A percentile compares a stretch with the other conserved stretches of the same genome.
phyloP scores from a whole-genome alignment of 805 yeast species.

The Candida multigemmis region DNA sequence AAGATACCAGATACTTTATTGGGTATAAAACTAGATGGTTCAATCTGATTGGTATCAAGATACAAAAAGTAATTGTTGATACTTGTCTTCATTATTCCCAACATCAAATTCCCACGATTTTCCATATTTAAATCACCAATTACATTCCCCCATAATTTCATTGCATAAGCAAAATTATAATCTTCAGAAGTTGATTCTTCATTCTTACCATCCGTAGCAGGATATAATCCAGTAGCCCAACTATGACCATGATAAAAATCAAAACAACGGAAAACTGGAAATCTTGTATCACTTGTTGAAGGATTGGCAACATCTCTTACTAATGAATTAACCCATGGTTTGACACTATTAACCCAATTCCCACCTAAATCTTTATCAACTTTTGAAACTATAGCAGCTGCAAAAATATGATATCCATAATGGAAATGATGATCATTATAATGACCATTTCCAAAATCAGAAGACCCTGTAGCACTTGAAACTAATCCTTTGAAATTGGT shows the following conservation, averaged over 20 bases:
- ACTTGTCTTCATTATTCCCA: constrained; percentile 45
- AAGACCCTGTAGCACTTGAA: constrained; percentile 53
- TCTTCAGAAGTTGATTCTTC: constrained; percentile 70
- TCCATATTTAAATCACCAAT: constrained; percentile 44
- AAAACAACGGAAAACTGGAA: constrained; percentile 58
- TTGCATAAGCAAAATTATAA: constrained; percentile 57
- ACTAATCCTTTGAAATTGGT: constrained; percentile 70
- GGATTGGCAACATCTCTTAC: constrained; percentile 67
- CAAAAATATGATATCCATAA: constrained; percentile 38
- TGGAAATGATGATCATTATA: constrained; percentile 76
- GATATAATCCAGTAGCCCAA: constrained; percentile 64
- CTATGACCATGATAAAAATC: constrained; percentile 72
- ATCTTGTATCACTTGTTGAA: constrained; percentile 37
- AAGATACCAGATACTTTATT: constrained; percentile 64
- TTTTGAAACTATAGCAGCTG: constrained; percentile 14
- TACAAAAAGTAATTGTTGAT: constrained; percentile 50
- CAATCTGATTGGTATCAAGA: constrained; percentile 28
- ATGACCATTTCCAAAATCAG: constrained; percentile 66
- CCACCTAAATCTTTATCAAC: constrained; percentile 31
- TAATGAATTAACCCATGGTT: constrained; percentile 51
- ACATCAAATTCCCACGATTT: constrained; percentile 47
- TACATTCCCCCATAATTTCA: constrained; percentile 61
- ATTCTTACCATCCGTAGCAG: constrained; percentile 59
- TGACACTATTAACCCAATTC: constrained; percentile 38
- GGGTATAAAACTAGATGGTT: constrained; percentile 41